These are phyloP conservation scores for Lachancea mirantina DNA, from an alignment of 805 yeast species.

Conservation along the genomic window DNA sequence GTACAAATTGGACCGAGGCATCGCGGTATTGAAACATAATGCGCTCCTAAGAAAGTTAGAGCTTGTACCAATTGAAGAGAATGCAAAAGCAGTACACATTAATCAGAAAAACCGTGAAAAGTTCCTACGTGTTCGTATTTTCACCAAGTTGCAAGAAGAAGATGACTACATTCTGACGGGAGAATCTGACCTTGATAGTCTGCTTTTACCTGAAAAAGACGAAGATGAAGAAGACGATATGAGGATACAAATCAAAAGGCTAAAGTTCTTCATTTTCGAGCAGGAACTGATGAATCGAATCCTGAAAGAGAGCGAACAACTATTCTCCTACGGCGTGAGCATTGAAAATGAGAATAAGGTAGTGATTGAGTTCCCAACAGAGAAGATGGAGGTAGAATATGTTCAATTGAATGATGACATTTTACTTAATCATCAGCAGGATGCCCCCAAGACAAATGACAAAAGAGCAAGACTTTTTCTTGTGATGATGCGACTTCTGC, in stretches of 20 bases:
- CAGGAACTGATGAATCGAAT: constrained; percentile 80
- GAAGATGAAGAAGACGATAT: constrained; percentile 31
- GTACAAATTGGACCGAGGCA: constrained; percentile 60
- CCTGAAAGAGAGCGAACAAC: constrained; percentile 62
- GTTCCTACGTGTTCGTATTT: constrained; percentile 53
- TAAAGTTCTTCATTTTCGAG: constrained; percentile 74
- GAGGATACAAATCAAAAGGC: constrained; percentile 52
- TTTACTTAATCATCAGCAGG: constrained; percentile 34
- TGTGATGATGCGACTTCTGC: constrained; percentile 29
- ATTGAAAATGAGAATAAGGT: constrained; percentile 59
- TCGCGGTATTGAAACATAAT: constrained; percentile 59
- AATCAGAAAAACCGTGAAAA: constrained; percentile 26
- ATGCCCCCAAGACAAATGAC: constrained; percentile 37
- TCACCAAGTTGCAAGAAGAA: constrained; percentile 45
- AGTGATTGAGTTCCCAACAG: constrained; percentile 56
- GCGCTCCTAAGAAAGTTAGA: constrained; percentile 35
- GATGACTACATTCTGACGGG: constrained; percentile 51
- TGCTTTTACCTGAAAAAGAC: constrained; percentile 11
- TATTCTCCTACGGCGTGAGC: constrained; percentile 63
- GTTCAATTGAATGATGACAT: constrained; percentile 36
- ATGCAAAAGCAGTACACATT: constrained; percentile 25
- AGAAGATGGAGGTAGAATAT: constrained; percentile 65
- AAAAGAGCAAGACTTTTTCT: constrained; percentile 31
- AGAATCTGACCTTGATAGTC: constrained; percentile 36
- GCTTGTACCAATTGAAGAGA: constrained; percentile 32